phyloP scores from a whole-genome alignment of 495 filamentous ascomycete genomes.

The Xylaria sp. region DNA sequence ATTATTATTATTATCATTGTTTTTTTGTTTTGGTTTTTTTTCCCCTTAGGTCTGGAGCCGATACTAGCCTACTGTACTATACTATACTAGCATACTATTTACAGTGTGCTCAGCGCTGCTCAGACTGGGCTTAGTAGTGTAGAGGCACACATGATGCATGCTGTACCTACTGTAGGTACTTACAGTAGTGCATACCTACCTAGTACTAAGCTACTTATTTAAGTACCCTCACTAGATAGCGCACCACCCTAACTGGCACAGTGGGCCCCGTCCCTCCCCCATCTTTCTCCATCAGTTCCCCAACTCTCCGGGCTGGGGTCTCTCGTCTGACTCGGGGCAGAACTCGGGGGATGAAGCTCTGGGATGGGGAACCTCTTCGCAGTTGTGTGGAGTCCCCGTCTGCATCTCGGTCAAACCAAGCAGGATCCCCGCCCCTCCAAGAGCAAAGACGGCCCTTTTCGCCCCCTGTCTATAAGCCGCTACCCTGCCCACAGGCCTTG shows the following conservation, averaged over 20 bases:
- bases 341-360: neutral
- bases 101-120: too few relatives aligned
- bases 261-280: constrained; percentile 20
- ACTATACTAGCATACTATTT: too few relatives aligned
- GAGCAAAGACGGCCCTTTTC: constrained; percentile 44
- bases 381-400: constrained; percentile 19
- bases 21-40: too few relatives aligned
- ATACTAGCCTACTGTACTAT: neutral
- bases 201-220: too few relatives aligned
- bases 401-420: constrained; percentile 40
- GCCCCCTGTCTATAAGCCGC: constrained; percentile 38
- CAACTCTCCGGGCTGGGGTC: constrained; percentile 39
- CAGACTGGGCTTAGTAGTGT: too few relatives aligned
- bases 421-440: constrained; percentile 36
- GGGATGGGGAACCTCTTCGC: constrained; percentile 31
- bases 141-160: too few relatives aligned
- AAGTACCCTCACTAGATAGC: neutral
- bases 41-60: too few relatives aligned
- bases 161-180: too few relatives aligned
- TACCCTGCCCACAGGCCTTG: constrained; percentile 32
- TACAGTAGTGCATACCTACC: too few relatives aligned
- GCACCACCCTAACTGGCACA: neutral
- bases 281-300: constrained; percentile 34
- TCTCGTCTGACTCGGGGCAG: constrained; percentile 23
- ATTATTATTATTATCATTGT: too few relatives aligned